phyloP scores from a whole-genome alignment of 306 rosid genomes.

The Pachyrhizus erosus region DNA sequence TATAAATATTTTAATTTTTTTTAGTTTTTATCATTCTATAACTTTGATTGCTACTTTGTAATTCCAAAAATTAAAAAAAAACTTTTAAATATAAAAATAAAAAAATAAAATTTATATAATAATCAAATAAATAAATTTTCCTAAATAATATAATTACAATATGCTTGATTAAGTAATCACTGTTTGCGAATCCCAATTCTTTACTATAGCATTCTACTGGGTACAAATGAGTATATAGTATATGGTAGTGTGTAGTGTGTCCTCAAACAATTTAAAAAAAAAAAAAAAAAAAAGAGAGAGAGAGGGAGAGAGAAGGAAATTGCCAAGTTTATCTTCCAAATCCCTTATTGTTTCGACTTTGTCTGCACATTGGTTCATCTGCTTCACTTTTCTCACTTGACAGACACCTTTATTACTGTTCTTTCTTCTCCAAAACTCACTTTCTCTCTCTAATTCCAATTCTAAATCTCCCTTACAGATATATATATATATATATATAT shows the following conservation, averaged over 20 bases:
- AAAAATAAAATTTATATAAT: too few species aligned
- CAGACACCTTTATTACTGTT: not conserved
- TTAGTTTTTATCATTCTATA: too few species aligned
- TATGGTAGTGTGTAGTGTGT: not conserved
- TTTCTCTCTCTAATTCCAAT: not conserved
- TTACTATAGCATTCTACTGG: not conserved
- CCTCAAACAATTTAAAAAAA: not conserved
- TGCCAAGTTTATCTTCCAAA: not conserved
- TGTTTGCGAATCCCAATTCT: not conserved
- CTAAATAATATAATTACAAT: too few species aligned
- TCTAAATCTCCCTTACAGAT: not conserved
- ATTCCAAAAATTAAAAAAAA: too few species aligned
- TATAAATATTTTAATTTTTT: too few species aligned
- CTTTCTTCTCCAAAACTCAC: not conserved
- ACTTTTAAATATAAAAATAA: too few species aligned
- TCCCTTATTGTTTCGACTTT: not conserved
- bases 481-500: not conserved
- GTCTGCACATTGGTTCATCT: constrained; percentile 12
- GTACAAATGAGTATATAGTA: not conserved
- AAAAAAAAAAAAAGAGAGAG: too few species aligned
- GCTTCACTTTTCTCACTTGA: not conserved
- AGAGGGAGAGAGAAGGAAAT: too few species aligned
- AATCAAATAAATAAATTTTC: too few species aligned
- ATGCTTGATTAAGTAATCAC: not conserved
- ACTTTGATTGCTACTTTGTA: too few species aligned